Evolutionary conservation across 1,139 yeast species (phyloP).

Genomic region (Taiozyma onychis): DNA sequence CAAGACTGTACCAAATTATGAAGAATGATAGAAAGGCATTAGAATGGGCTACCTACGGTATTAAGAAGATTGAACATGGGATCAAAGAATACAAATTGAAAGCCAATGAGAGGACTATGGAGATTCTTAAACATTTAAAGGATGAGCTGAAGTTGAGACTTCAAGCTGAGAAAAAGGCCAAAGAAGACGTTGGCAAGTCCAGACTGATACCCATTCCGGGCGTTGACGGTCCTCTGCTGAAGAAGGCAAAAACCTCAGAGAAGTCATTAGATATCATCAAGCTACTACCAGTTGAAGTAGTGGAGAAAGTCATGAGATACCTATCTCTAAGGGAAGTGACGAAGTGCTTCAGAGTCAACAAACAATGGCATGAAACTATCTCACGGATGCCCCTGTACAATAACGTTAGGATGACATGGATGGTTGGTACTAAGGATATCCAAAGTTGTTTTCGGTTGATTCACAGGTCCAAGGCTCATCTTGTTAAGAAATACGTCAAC

Average conservation of each 20-base stretch:
- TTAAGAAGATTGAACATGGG: conserved; percentile 24
- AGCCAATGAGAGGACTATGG: conserved; percentile 15
- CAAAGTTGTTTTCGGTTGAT: conserved; percentile 12
- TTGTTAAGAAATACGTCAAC: conserved; percentile 2
- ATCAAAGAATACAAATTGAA: conserved; percentile 18
- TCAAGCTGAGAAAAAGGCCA: background rate
- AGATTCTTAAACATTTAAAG: conserved; percentile 14
- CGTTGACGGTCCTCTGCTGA: conserved; percentile 3
- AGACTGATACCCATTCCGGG: background rate
- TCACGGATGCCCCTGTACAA: conserved; percentile 13
- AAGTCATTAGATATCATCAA: conserved; percentile 24
- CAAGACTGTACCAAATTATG: conserved; percentile 36
- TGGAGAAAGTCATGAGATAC: conserved; percentile 5
- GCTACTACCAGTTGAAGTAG: conserved; percentile 16
- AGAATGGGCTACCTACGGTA: conserved; percentile 29
- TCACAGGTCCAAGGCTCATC: conserved; percentile 5
- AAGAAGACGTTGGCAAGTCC: background rate
- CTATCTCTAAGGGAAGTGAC: conserved; percentile 9
- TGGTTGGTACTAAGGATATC: conserved; percentile 12
- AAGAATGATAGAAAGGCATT: conserved; percentile 36
- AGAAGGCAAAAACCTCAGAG: conserved; percentile 31
- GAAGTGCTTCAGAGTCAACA: conserved; percentile 11
- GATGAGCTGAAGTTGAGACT: conserved; percentile 1
- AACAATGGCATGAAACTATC: conserved; percentile 13
- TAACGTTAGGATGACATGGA: conserved; percentile 7